phyloP scores from a whole-genome alignment of 108 stramenopile species.

The Stephanodiscus triporus region DNA sequence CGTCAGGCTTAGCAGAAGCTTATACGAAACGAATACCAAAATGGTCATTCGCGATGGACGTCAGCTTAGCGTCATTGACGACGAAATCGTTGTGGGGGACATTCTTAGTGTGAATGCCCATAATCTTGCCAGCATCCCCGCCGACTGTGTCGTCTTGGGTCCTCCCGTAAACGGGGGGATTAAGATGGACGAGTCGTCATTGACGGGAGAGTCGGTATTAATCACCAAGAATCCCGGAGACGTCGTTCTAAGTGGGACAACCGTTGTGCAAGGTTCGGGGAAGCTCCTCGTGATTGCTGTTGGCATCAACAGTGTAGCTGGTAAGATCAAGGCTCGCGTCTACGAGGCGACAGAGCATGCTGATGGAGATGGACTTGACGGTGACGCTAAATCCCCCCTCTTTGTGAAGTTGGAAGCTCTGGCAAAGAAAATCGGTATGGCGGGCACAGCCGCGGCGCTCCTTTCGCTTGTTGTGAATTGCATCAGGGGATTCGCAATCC shows the following conservation, averaged over 20 bases:
- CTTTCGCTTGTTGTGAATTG: constrained; percentile 81
- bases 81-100: constrained; percentile 98
- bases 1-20: constrained; percentile 73
- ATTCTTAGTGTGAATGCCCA: constrained; percentile 91
- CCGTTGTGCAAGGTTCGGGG: constrained; percentile 75
- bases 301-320: constrained; percentile 85
- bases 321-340: constrained; percentile 84
- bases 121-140: constrained; percentile 85
- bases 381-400: constrained; percentile 76
- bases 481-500: constrained; percentile 75
- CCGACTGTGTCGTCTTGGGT: constrained; percentile 93
- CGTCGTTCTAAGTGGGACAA: constrained; percentile 72
- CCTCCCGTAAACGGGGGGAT: constrained; percentile 77
- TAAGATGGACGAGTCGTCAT: constrained; percentile 87
- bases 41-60: constrained; percentile 86
- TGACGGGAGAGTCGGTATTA: constrained; percentile 95
- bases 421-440: constrained; percentile 88
- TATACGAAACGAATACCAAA: constrained; percentile 84
- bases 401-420: constrained; percentile 86
- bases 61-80: constrained; percentile 70
- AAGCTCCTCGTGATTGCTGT: constrained; percentile 92
- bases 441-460: constrained; percentile 72
- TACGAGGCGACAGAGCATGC: constrained; percentile 78
- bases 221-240: constrained; percentile 85
- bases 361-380: constrained; percentile 69